phyloP scores from a whole-genome alignment of 345 rosid species.

The Linum trigynum region DNA sequence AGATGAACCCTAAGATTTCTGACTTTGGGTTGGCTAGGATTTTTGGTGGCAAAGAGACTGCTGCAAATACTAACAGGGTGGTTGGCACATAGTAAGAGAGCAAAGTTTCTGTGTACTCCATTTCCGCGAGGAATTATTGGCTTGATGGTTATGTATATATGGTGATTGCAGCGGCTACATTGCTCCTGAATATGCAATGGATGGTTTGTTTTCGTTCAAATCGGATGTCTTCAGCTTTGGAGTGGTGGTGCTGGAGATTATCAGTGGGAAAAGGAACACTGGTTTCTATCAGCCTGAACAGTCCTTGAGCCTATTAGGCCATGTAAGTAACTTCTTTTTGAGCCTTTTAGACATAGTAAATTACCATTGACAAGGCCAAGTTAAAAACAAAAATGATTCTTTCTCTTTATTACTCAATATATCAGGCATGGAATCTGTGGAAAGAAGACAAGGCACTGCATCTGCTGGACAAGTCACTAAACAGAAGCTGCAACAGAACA shows the following conservation, averaged over 20 bases:
- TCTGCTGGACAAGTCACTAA: slow-evolving; percentile 12
- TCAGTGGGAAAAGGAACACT: slow-evolving; percentile 21
- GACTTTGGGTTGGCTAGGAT: slow-evolving; percentile 25
- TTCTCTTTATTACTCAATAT: background rate
- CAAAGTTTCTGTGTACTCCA: no score
- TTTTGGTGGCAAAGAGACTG: slow-evolving; percentile 17
- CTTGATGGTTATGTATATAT: background rate
- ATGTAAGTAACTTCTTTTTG: slow-evolving; percentile 8
- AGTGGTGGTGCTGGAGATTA: slow-evolving; percentile 22
- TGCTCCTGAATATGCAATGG: slow-evolving; percentile 22
- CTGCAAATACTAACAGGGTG: slow-evolving; percentile 15
- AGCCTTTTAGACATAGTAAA: no score
- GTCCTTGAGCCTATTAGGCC: slow-evolving; percentile 14
- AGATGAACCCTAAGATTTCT: slow-evolving; percentile 20
- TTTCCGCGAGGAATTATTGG: background rate
- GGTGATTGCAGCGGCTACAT: slow-evolving; percentile 22
- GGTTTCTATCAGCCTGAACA: slow-evolving; percentile 9
- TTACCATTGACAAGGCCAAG: background rate
- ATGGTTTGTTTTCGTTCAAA: slow-evolving; percentile 21
- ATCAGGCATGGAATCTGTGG: slow-evolving; percentile 20
- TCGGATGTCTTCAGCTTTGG: slow-evolving; percentile 33
- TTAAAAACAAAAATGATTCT: background rate
- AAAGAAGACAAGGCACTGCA: slow-evolving; percentile 12
- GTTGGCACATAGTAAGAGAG: slow-evolving; percentile 18
- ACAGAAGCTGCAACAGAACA: background rate